Conservation (phyloP, 1,284 basidiomycete species). For the Austroboletus novae-zelandiae region DNA sequence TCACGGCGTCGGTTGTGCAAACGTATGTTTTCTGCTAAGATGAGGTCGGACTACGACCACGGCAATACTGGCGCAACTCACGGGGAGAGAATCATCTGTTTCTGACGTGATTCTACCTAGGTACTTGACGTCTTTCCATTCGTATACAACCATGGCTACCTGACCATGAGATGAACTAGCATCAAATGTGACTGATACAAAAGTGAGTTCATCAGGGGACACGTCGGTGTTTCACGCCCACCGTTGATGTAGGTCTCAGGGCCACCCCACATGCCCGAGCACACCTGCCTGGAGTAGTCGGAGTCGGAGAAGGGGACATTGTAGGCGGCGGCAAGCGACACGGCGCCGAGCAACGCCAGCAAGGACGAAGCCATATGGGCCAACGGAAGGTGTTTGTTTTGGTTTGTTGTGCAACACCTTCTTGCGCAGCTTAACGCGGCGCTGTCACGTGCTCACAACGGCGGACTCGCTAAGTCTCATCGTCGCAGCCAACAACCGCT, state of each 20-base stretch:
- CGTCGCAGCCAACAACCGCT: neutral
- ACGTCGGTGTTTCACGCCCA: slow-evolving; percentile 37
- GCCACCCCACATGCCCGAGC: slow-evolving; percentile 92
- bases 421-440: slow-evolving; percentile 4
- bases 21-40: slow-evolving; percentile 84
- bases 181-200: slow-evolving; percentile 76
- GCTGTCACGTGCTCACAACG: slow-evolving; percentile 26
- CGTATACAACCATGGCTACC: slow-evolving; percentile 92
- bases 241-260: slow-evolving; percentile 83
- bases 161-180: slow-evolving; percentile 75
- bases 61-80: slow-evolving; percentile 42
- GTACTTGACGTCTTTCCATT: slow-evolving; percentile 86
- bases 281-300: slow-evolving; percentile 85
- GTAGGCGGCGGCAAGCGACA: slow-evolving; percentile 45
- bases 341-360: slow-evolving; percentile 36
- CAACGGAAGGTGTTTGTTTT: slow-evolving; percentile 30
- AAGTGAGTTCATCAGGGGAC: slow-evolving; percentile 1
- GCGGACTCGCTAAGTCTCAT: slow-evolving; percentile 2
- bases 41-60: slow-evolving; percentile 7
- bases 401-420: slow-evolving; percentile 19
- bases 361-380: slow-evolving; percentile 11
- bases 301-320: slow-evolving; percentile 67
- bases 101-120: slow-evolving; percentile 72
- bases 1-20: slow-evolving; percentile 77
- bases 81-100: slow-evolving; percentile 61